Percentiles rank a stretch among this genome's conserved stretches.
Evolutionary conservation across 768 basidiomycete genomes (phyloP).

Genomic region (Phanerochaete sordida): DNA sequence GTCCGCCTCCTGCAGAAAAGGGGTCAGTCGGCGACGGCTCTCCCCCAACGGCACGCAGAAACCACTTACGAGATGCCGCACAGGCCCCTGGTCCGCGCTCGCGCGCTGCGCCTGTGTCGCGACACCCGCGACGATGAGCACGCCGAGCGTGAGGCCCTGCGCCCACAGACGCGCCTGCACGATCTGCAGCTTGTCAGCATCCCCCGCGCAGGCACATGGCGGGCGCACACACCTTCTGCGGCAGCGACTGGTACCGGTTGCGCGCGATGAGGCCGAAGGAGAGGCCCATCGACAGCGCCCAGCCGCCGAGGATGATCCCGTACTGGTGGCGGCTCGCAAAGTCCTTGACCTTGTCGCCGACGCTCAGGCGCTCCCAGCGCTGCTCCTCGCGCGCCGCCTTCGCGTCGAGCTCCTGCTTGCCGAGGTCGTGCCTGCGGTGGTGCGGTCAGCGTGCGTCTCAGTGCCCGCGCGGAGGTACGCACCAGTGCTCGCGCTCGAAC

Average conservation of each 20-base stretch:
- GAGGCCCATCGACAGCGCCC: constrained; percentile 64
- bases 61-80: constrained; percentile 19
- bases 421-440: constrained; percentile 37
- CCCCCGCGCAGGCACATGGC: background rate
- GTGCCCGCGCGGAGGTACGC: constrained; percentile 24
- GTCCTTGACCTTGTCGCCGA: constrained; percentile 53
- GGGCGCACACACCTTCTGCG: constrained; percentile 26
- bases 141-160: constrained; percentile 74
- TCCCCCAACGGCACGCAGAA: background rate
- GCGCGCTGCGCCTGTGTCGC: constrained; percentile 50
- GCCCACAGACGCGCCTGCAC: constrained; percentile 90
- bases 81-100: constrained; percentile 24
- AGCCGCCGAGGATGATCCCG: constrained; percentile 66
- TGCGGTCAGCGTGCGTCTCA: constrained; percentile 8
- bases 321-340: constrained; percentile 69
- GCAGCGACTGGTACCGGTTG: constrained; percentile 41
- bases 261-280: constrained; percentile 69
- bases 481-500: constrained; percentile 64
- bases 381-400: constrained; percentile 37
- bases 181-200: constrained; percentile 31
- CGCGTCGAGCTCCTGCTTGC: constrained; percentile 50
- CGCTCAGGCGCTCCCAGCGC: constrained; percentile 50
- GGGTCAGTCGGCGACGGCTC: background rate
- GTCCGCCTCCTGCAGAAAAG: constrained; percentile 17
- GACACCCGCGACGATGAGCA: constrained; percentile 66